phyloP scores from a whole-genome alignment of 2,329 filamentous ascomycete species.

The Calonectria honghensis region DNA sequence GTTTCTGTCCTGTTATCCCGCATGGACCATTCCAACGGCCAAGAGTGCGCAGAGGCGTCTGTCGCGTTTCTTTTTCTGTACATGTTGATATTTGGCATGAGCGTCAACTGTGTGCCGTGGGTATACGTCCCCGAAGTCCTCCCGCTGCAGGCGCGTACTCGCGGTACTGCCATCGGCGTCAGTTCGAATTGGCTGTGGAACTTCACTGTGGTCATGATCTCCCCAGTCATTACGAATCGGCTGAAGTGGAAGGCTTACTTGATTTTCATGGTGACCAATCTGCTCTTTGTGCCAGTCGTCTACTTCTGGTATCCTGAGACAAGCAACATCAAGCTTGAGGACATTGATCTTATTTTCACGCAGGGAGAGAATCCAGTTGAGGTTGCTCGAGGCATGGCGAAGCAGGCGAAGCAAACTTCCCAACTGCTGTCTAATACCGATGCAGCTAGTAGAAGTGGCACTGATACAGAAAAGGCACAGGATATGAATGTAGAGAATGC shows the following conservation, averaged over 20 bases:
- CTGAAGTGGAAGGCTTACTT: constrained; percentile 4
- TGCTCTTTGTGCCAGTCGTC: background rate
- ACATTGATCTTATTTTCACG: background rate
- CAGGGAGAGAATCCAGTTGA: background rate
- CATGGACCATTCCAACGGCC: background rate
- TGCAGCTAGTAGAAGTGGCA: background rate
- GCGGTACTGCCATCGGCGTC: background rate
- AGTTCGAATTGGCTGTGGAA: constrained; percentile 14
- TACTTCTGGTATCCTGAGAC: background rate
- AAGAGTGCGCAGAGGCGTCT: background rate
- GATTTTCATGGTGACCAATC: background rate
- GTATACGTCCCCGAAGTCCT: constrained; percentile 1
- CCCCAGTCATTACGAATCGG: background rate
- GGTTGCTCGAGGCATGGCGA: background rate
- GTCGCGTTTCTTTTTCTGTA: constrained; percentile 4
- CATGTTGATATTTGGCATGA: constrained; percentile 10
- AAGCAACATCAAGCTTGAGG: background rate
- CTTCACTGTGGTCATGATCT: constrained; percentile 6
- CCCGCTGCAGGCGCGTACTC: background rate
- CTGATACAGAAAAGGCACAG: background rate
- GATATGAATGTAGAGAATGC: background rate
- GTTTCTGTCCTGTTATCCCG: background rate
- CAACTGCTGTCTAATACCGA: too few relatives aligned
- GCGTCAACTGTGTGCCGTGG: background rate
- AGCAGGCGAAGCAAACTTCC: background rate